Evolutionary conservation across 305 asterid species (phyloP).

Genomic region (Plantago coronopus): DNA sequence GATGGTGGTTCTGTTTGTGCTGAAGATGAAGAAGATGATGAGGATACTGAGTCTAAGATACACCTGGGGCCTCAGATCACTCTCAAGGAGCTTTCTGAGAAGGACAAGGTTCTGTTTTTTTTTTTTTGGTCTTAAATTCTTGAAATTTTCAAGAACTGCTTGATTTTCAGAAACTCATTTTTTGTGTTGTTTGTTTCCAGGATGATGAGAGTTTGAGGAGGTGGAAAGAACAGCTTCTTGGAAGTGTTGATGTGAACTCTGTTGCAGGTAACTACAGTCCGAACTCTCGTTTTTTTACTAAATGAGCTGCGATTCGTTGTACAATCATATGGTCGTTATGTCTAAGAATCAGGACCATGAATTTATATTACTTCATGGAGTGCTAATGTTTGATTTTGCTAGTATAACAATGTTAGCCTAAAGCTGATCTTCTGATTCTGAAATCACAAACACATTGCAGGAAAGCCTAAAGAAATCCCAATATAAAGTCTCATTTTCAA

Average conservation of each 20-base stretch:
- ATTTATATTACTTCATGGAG: too few species aligned
- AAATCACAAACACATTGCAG: too few species aligned
- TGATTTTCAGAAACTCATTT: not conserved
- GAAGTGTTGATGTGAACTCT: conserved; percentile 74
- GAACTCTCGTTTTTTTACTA: too few species aligned
- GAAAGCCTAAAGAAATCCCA: not conserved
- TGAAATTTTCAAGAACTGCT: not conserved
- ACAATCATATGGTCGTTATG: too few species aligned
- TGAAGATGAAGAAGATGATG: conserved; percentile 54
- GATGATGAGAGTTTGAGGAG: conserved; percentile 96
- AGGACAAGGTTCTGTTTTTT: conserved; percentile 41
- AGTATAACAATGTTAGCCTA: too few species aligned
- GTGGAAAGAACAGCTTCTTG: conserved; percentile 96
- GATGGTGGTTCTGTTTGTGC: conserved; percentile 35
- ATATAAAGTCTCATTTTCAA: too few species aligned
- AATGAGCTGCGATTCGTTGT: too few species aligned
- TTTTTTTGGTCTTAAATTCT: not conserved
- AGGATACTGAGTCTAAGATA: conserved; percentile 36
- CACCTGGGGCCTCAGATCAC: conserved; percentile 54
- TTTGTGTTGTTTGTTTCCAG: conserved; percentile 29
- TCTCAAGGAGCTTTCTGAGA: conserved; percentile 52
- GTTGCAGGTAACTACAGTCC: conserved; percentile 61
- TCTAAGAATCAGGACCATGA: too few species aligned
- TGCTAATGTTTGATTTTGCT: too few species aligned
- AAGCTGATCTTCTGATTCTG: too few species aligned